Conservation (phyloP, 2,329 filamentous ascomycete genomes). For the Helotiales sp. region DNA sequence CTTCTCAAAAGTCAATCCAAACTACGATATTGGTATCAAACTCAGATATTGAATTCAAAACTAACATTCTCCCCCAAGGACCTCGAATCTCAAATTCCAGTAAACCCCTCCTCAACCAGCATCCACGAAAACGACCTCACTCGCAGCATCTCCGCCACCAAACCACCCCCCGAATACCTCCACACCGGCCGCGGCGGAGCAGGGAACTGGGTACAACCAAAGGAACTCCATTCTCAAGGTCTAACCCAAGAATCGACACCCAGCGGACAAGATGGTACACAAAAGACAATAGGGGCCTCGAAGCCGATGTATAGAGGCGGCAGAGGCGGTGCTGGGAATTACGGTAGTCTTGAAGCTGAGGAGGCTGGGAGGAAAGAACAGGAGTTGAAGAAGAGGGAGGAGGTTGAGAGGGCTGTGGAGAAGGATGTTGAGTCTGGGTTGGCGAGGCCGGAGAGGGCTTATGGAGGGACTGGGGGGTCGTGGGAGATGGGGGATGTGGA, state of each 20-base stretch:
- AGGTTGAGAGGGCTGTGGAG: slow-evolving; percentile 44
- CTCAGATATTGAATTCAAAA: too few relatives aligned
- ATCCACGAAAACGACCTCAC: slow-evolving; percentile 5
- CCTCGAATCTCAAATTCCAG: slow-evolving; percentile 35
- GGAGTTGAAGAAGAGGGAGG: slow-evolving; percentile 37
- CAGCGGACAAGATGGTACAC: background rate
- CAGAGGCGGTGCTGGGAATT: slow-evolving; percentile 61
- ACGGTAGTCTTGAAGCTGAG: slow-evolving; percentile 34
- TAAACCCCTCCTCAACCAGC: background rate
- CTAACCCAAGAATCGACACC: slow-evolving; percentile 12
- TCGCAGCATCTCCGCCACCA: slow-evolving; percentile 25
- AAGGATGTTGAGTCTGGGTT: slow-evolving; percentile 50
- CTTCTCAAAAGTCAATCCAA: too few relatives aligned
- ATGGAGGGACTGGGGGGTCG: slow-evolving; percentile 29
- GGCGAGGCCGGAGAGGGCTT: slow-evolving; percentile 47
- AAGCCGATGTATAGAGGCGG: slow-evolving; percentile 37
- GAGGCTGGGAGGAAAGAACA: slow-evolving; percentile 27
- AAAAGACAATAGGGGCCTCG: slow-evolving; percentile 4
- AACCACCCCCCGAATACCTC: slow-evolving; percentile 39
- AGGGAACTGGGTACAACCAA: slow-evolving; percentile 53
- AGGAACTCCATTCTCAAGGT: slow-evolving; percentile 18
- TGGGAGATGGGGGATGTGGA: slow-evolving; percentile 12
- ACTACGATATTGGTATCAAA: too few relatives aligned
- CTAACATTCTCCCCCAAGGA: background rate
- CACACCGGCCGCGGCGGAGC: slow-evolving; percentile 58